Evolutionary conservation across 495 filamentous ascomycete species (phyloP).

Genomic region (Daldinia grandis): DNA sequence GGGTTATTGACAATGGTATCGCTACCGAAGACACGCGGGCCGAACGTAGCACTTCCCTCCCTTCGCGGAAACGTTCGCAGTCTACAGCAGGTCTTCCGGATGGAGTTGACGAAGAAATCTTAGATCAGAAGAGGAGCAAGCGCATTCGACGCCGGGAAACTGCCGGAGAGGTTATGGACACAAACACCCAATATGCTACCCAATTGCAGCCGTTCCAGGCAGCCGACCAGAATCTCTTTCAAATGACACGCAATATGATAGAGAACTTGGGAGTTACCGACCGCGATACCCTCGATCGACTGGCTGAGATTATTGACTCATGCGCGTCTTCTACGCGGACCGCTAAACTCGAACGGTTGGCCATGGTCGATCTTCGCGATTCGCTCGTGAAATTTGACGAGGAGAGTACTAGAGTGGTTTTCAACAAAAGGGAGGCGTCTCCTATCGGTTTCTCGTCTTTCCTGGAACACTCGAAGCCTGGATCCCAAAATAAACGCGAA

Average conservation of each 20-base stretch:
- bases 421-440: conserved; percentile 53
- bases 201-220: conserved; percentile 72
- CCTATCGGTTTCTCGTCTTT: conserved; percentile 71
- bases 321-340: conserved; percentile 57
- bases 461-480: conserved; percentile 77
- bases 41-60: conserved; percentile 45
- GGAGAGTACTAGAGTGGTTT: conserved; percentile 51
- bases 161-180: conserved; percentile 74
- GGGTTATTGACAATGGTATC: conserved; percentile 22
- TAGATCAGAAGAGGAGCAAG: conserved; percentile 79
- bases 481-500: conserved; percentile 59
- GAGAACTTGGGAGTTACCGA: conserved; percentile 70
- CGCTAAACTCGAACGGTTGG: conserved; percentile 49
- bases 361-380: conserved; percentile 54
- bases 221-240: conserved; percentile 80
- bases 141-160: conserved; percentile 82
- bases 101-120: conserved; percentile 62
- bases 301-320: conserved; percentile 62
- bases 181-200: conserved; percentile 73
- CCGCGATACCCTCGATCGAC: conserved; percentile 57
- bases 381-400: conserved; percentile 54
- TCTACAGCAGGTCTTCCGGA: conserved; percentile 68
- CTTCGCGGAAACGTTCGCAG: conserved; percentile 69
- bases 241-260: conserved; percentile 70
- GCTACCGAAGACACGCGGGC: conserved; percentile 40